Percentiles rank a stretch among this genome's conserved stretches.
These are phyloP conservation scores for Neonectria ditissima DNA, from an alignment of 2,329 filamentous ascomycete species.

Conservation along the genomic window DNA sequence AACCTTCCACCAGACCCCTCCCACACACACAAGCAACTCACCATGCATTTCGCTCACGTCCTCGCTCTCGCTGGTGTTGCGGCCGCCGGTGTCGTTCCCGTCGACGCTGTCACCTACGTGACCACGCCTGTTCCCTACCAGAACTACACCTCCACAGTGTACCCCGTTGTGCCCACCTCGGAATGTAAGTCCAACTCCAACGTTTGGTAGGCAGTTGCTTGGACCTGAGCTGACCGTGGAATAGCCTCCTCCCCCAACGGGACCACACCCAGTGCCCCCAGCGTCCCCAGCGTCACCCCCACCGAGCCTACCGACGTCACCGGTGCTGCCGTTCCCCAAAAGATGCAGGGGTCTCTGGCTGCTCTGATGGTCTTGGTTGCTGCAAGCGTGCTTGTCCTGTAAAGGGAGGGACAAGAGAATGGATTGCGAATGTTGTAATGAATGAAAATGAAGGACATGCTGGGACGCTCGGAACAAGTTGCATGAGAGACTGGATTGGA, in stretches of 20 bases:
- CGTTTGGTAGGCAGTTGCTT: not conserved
- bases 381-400: constrained; percentile 40
- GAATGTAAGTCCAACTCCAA: constrained; percentile 17
- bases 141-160: constrained; percentile 34
- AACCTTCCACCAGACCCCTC: constrained; percentile 10
- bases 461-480: not conserved
- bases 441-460: not conserved
- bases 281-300: constrained; percentile 16
- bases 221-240: constrained; percentile 6
- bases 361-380: constrained; percentile 41
- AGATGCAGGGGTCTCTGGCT: constrained; percentile 33
- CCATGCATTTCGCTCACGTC: constrained; percentile 43
- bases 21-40: constrained; percentile 32
- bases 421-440: constrained; percentile 22
- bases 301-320: constrained; percentile 22
- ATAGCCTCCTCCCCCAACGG: constrained; percentile 30
- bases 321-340: constrained; percentile 31
- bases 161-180: constrained; percentile 23
- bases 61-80: constrained; percentile 44
- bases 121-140: constrained; percentile 28
- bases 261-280: constrained; percentile 19
- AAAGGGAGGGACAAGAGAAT: constrained; percentile 29
- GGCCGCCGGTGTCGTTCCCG: constrained; percentile 28
- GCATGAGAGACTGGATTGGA: not conserved
- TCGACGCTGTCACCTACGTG: constrained; percentile 26